Percentiles rank a stretch among this genome's conserved stretches.
These are phyloP conservation scores for Phytophthora hybrid DNA, from an alignment of 352 stramenopile species.

Conservation along the genomic window DNA sequence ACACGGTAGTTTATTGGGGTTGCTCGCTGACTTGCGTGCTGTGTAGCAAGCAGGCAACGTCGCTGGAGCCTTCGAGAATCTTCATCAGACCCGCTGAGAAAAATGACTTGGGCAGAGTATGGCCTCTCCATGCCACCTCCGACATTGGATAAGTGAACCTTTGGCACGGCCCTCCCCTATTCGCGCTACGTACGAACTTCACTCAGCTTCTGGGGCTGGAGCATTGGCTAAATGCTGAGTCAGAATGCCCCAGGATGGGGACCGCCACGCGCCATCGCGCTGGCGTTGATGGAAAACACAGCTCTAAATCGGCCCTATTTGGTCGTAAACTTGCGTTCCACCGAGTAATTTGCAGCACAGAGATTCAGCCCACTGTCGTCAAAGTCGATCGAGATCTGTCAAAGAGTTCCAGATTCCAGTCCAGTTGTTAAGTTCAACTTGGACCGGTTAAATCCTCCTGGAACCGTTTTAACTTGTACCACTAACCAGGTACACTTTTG, in stretches of 20 bases:
- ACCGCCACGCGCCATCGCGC: too few relatives aligned
- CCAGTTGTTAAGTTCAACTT: slow-evolving; percentile 16
- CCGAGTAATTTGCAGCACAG: too few relatives aligned
- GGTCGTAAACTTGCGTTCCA: too few relatives aligned
- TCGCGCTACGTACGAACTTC: slow-evolving; percentile 39
- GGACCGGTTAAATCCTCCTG: slow-evolving; percentile 18
- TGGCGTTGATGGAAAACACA: too few relatives aligned
- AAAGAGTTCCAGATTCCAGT: slow-evolving; percentile 31
- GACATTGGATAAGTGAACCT: slow-evolving; percentile 4
- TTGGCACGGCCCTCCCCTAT: slow-evolving; percentile 17
- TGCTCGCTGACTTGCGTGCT: too few relatives aligned
- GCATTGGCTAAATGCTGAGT: slow-evolving; percentile 6
- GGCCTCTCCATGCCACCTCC: slow-evolving; percentile 20
- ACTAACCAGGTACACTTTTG: not conserved
- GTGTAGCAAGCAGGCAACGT: not conserved
- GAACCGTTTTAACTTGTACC: slow-evolving; percentile 5
- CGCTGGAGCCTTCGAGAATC: not conserved
- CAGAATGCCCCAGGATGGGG: slow-evolving; percentile 3
- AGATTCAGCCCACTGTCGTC: too few relatives aligned
- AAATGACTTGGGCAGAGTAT: slow-evolving; percentile 47
- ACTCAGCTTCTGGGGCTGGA: slow-evolving; percentile 16
- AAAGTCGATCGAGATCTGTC: too few relatives aligned
- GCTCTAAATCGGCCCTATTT: too few relatives aligned
- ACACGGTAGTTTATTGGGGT: too few relatives aligned
- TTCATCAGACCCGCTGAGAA: slow-evolving; percentile 23